Evolutionary conservation across 164 flowering plant species (phyloP).

Genomic region (Cinnamomum micranthum): DNA sequence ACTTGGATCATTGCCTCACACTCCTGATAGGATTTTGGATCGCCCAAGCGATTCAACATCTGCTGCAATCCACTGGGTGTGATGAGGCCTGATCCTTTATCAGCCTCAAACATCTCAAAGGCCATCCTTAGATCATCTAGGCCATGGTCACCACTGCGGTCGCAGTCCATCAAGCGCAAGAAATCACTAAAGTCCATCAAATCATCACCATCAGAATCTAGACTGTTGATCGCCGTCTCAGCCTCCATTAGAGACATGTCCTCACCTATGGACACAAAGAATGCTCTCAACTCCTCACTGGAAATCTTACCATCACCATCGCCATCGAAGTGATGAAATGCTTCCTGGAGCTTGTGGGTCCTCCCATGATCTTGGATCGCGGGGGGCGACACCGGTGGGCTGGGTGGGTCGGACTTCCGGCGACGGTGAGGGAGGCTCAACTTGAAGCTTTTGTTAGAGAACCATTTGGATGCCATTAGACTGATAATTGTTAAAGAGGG

Average conservation of each 20-base stretch:
- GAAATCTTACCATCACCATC: slow-evolving; percentile 77
- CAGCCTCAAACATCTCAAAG: slow-evolving; percentile 72
- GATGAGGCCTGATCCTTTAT: slow-evolving; percentile 68
- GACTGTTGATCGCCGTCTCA: slow-evolving; percentile 35
- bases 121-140: slow-evolving; percentile 46
- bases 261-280: slow-evolving; percentile 61
- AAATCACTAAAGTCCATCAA: slow-evolving; percentile 58
- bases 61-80: slow-evolving; percentile 68
- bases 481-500: background rate
- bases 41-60: slow-evolving; percentile 57
- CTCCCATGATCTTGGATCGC: background rate
- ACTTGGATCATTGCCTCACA: slow-evolving; percentile 64
- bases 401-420: background rate
- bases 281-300: slow-evolving; percentile 44
- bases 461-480: slow-evolving; percentile 10
- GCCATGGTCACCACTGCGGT: slow-evolving; percentile 23
- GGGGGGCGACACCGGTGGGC: background rate
- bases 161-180: slow-evolving; percentile 34
- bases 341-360: slow-evolving; percentile 38
- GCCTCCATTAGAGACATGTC: slow-evolving; percentile 55
- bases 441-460: slow-evolving; percentile 14
- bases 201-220: slow-evolving; percentile 54
- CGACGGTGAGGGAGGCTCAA: slow-evolving; percentile 8
- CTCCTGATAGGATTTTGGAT: slow-evolving; percentile 48
- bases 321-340: slow-evolving; percentile 56